Conservation (phyloP, 139 green algal species). For the Micromonas pusilla region DNA sequence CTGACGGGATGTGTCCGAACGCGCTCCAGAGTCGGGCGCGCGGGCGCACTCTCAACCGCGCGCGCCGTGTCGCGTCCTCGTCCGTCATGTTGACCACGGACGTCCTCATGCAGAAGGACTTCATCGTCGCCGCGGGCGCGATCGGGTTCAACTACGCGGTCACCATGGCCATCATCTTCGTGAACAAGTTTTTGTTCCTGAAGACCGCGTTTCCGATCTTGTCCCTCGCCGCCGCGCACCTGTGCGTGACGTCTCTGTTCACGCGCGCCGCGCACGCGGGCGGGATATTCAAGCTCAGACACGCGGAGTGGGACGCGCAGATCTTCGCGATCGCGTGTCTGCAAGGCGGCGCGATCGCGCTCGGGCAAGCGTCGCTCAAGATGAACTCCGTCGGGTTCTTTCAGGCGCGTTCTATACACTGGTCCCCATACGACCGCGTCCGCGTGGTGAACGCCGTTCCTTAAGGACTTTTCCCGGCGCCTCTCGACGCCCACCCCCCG, state of each 20-base stretch:
- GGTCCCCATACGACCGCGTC: too few relatives aligned
- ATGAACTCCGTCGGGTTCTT: conserved; percentile 22
- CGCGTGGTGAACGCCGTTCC: too few relatives aligned
- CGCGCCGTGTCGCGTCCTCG: neutral
- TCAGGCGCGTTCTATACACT: too few relatives aligned
- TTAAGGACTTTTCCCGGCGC: too few relatives aligned
- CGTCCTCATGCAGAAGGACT: neutral
- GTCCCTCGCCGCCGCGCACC: neutral
- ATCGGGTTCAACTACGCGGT: conserved; percentile 1
- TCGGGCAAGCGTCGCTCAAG: conserved; percentile 3
- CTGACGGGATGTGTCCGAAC: too few relatives aligned
- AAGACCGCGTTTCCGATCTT: neutral
- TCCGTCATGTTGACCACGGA: too few relatives aligned
- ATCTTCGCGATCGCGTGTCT: neutral
- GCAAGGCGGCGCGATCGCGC: neutral
- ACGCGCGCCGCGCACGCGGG: neutral
- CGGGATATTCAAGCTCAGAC: neutral
- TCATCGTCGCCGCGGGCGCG: neutral
- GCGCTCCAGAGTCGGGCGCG: too few relatives aligned
- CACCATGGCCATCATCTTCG: conserved; percentile 18
- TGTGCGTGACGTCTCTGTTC: conserved; percentile 3
- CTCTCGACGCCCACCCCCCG: too few relatives aligned
- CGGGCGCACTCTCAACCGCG: neutral
- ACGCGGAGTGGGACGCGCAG: neutral
- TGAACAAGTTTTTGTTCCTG: conserved; percentile 15